Conservation (phyloP, 1,139 yeast genomes). For the Blastobotrys proliferans region DNA sequence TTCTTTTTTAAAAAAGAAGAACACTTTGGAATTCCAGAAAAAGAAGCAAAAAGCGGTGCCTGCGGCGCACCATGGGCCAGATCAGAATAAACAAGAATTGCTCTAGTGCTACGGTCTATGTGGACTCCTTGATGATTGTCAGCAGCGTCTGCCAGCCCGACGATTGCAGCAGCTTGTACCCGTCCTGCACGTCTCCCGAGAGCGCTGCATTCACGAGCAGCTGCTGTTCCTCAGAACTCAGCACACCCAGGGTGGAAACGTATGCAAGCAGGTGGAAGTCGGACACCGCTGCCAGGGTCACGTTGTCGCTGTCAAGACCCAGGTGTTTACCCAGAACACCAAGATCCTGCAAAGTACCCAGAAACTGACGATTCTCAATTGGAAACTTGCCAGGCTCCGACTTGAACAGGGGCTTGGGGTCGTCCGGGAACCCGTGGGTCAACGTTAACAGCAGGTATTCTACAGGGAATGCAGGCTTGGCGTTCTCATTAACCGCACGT, state of each 20-base stretch:
- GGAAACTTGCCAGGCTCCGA: conserved; percentile 51
- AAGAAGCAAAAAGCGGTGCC: neutral
- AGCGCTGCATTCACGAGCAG: conserved; percentile 44
- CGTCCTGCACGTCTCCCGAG: conserved; percentile 36
- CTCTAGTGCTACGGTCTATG: too few relatives aligned
- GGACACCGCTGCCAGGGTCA: conserved; percentile 43
- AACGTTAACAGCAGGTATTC: conserved; percentile 85
- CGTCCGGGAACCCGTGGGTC: conserved; percentile 87
- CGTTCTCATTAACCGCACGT: conserved; percentile 78
- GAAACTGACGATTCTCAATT: conserved; percentile 70
- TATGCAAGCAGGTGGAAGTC: conserved; percentile 75
- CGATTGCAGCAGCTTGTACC: conserved; percentile 53
- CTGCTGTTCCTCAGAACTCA: conserved; percentile 49
- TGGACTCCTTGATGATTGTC: conserved; percentile 42
- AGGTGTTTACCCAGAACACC: conserved; percentile 47
- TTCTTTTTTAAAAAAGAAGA: neutral
- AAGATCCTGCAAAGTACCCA: conserved; percentile 73
- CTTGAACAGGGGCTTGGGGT: conserved; percentile 45
- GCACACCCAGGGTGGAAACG: conserved; percentile 48
- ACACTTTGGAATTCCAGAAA: neutral
- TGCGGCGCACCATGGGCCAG: too few relatives aligned
- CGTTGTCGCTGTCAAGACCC: conserved; percentile 32
- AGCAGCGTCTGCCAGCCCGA: conserved; percentile 76
- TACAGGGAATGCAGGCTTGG: conserved; percentile 94
- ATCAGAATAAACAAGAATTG: too few relatives aligned